Evolutionary conservation across 371 early-diverging fungal species (phyloP), one percentile per base, ranked within the genome.

Genomic region (Dichotomocladium elegans): DNA sequence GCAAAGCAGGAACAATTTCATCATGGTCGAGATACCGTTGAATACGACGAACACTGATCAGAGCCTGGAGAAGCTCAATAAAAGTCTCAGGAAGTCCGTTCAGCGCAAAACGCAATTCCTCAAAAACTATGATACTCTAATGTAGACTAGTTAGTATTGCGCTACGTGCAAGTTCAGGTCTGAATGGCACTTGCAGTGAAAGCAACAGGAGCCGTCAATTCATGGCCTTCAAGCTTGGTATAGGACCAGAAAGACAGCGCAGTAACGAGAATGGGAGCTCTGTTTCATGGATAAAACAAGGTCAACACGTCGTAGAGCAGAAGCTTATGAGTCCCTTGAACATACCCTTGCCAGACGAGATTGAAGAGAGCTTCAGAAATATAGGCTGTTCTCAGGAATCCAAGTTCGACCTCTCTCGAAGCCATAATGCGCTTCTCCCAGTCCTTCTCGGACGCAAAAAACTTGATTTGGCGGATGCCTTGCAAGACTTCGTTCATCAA

Each of bases 401-500:
- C 55, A 25, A 87, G 60, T 51, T 87, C 87, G 10, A 58, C 55
- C 4, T 62, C 65, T 64, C 85, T 63, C 1, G 80, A 67, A 45
- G 70, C 68, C 58, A 64, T 63, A 11, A 77, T 59, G 11, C 70
- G 63, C 17, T 70, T 55, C 31, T 63, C 59, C 78, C 78, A 77
- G 9, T 64, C 63, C 5, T 15, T 51, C 45, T 77, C 74, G 78
- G 85, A 87, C 22, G 85, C 85, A 70, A 85, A 85, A 48, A 83
- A 85, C 50, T 87, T 87, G 64, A 87, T 82, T 55, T 83, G 81
- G n/a, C 85, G 82, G 46, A 87, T 83, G 8, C 83, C 84, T 56
- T 82, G 80, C 6, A 87, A 55, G 14, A 79, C 72, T 57, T 82
- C 83, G 40, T 76, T 80, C 70, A 80, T 77, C 7, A 80, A 35